phyloP scores from a whole-genome alignment of 1,284 basidiomycete genomes.

The Erythrobasidium hasegawianum region DNA sequence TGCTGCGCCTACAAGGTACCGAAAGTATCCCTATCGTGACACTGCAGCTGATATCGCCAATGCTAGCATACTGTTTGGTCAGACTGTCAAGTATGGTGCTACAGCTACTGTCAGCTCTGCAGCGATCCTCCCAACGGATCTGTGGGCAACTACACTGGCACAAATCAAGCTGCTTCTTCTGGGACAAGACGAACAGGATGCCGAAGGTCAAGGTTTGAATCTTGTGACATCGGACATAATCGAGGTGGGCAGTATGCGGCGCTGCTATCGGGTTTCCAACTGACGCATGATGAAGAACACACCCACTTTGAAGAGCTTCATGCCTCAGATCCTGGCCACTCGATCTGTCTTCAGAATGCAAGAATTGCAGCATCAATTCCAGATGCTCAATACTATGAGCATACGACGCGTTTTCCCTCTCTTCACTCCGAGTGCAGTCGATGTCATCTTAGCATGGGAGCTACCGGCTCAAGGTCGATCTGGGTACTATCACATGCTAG shows the following conservation, averaged over 20 bases:
- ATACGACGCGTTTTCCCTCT: conserved; percentile 69
- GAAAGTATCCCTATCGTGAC: too few species aligned
- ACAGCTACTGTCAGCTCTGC: too few species aligned
- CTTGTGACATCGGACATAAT: not conserved
- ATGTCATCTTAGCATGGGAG: conserved; percentile 70
- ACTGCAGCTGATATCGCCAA: too few species aligned
- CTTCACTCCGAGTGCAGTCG: conserved; percentile 66
- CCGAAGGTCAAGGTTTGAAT: not conserved
- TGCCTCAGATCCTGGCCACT: not conserved
- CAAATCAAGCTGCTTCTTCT: conserved; percentile 5
- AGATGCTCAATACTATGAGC: conserved; percentile 59
- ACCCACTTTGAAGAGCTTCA: not conserved
- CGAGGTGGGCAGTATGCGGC: not conserved
- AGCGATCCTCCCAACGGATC: too few species aligned
- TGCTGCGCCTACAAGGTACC: too few species aligned
- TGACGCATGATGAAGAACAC: not conserved
- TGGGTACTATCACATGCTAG: conserved; percentile 62
- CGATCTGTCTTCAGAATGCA: not conserved
- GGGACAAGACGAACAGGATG: not conserved
- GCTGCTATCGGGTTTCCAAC: too few species aligned
- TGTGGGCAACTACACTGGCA: too few species aligned
- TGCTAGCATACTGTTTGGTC: too few species aligned
- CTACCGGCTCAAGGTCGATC: conserved; percentile 58
- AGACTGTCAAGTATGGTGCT: too few species aligned
- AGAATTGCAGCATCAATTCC: conserved; percentile 51